Evolutionary conservation across 495 filamentous ascomycete species (phyloP).

Genomic region (Podospora pseudopauciseta): DNA sequence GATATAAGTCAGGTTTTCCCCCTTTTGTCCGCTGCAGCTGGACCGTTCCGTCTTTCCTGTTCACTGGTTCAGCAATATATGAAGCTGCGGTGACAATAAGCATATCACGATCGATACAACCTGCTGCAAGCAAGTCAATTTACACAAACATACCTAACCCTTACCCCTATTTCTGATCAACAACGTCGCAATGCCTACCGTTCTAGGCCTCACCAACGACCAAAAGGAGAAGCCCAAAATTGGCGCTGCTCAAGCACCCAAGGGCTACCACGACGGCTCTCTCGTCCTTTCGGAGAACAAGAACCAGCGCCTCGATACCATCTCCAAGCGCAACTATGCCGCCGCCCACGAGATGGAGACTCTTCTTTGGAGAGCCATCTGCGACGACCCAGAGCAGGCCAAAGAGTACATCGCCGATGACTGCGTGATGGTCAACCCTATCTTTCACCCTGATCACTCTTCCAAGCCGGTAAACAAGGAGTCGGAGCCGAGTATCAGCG

Average conservation of each 20-base stretch:
- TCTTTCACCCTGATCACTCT: conserved; percentile 20
- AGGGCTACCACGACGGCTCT: conserved; percentile 14
- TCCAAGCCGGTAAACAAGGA: conserved; percentile 25
- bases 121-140: not conserved
- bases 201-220: conserved; percentile 31
- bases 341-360: conserved; percentile 35
- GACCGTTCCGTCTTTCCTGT: not conserved
- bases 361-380: conserved; percentile 35
- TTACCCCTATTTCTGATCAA: not conserved
- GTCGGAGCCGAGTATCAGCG: conserved; percentile 23
- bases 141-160: not conserved
- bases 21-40: not conserved
- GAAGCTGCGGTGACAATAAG: not conserved
- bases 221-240: conserved; percentile 1
- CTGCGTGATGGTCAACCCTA: conserved; percentile 39
- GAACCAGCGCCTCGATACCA: conserved; percentile 35
- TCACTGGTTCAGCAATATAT: not conserved
- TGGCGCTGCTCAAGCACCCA: not conserved
- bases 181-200: conserved; percentile 22
- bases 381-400: conserved; percentile 31
- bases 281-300: conserved; percentile 22
- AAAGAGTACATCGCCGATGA: conserved; percentile 37
- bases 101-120: not conserved
- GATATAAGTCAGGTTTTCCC: not conserved
- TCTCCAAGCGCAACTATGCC: conserved; percentile 38